Conservation (phyloP, 2,329 filamentous ascomycete genomes). For the Botrytis byssoidea region DNA sequence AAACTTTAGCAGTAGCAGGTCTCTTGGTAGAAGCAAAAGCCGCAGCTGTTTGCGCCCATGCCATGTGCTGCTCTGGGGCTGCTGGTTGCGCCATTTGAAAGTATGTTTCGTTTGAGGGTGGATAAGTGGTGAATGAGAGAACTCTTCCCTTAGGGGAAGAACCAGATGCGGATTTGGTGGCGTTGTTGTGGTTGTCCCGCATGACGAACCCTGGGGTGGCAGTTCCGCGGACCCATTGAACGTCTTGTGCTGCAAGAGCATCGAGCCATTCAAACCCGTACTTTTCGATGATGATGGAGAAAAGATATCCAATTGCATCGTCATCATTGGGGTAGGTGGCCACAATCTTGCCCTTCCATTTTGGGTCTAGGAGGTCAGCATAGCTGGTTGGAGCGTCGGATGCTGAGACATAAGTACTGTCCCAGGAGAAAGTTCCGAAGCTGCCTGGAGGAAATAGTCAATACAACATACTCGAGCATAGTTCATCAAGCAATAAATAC, state of each 20-base stretch:
- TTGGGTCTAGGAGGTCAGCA: background rate
- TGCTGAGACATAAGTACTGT: background rate
- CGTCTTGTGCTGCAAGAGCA: background rate
- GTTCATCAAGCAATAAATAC: background rate
- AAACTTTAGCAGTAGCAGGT: background rate
- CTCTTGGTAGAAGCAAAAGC: background rate
- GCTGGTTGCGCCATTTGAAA: background rate
- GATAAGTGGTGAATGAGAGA: background rate
- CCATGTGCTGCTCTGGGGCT: constrained; percentile 7
- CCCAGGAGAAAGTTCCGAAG: background rate
- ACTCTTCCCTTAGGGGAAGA: background rate
- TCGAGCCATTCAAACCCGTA: constrained; percentile 1
- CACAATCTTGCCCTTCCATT: constrained; percentile 13
- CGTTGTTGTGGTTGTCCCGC: background rate
- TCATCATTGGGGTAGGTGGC: constrained; percentile 10
- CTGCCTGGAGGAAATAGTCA: background rate
- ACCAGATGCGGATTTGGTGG: background rate
- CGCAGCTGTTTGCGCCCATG: background rate
- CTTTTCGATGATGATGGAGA: constrained; percentile 4
- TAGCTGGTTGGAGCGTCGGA: constrained; percentile 21
- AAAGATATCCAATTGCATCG: background rate
- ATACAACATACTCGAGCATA: background rate
- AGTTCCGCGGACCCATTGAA: constrained; percentile 10
- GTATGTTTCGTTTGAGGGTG: background rate
- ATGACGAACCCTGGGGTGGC: background rate